Base-by-base conservation (phyloP, 345 rosid genomes). In the Toxicodendron radicans region DNA sequence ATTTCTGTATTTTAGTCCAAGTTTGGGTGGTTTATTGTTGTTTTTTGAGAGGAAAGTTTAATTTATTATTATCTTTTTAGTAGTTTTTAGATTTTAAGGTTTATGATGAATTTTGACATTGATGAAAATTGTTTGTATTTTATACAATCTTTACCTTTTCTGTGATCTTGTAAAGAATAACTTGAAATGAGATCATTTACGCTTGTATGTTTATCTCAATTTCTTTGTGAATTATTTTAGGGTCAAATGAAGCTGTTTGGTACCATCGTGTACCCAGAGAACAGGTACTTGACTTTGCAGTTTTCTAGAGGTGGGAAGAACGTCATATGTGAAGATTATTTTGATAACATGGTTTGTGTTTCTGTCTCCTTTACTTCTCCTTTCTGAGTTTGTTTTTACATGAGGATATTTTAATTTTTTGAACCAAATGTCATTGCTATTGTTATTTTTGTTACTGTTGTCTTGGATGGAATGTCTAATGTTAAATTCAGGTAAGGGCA, bases 231-330 rank as follows among this genome's bases (percentile, higher is more conserved):
- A n/a, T 46, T 23, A 46, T 66, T 76, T 59, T 78, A 90, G 98
- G 98, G 97, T 73, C 92, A 81, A n/a, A 86, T 95, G 95, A 95
- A 95, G 80, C 75, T 95, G 56, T 91, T 95, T 72, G 99, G 97
- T 56, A 95, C 97, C 7, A 83, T 91, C 46, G 75, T 87, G 30
- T 89, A 87, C 65, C 93, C 90, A 11, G 83, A 87, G 78, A 89
- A 86, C 62, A 81, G 81, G 70, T 89, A 87, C 62, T 73, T 91
- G 75, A 82, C 88, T 3, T 69, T 91, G 79, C 94, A 92, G 17
- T 92, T 92, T 86, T 91, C 98, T 52, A 84, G 88, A 72, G 89
- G 86, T 46, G 95, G 98, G 54, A 92, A 92, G 85, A 94, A 86
- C 52, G 97, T 90, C 17, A 79, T 83, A 86, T 91, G 91, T 52